Evolutionary conservation across 805 yeast genomes (phyloP), one percentile per base, ranked within the genome.

Genomic region (Zygosaccharomyces gambellarensis): DNA sequence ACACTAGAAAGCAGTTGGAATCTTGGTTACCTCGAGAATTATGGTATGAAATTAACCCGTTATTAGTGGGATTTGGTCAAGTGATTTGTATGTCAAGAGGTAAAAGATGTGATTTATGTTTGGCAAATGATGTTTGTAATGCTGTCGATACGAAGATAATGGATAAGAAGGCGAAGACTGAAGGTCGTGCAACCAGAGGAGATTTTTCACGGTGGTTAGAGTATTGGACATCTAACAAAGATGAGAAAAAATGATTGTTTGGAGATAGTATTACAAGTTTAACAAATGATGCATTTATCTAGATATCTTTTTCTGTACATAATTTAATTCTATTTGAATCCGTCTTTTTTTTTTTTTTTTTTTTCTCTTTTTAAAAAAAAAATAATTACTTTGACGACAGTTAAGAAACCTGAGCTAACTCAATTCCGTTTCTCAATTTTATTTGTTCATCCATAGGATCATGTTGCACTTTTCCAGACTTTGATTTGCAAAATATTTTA

Each of bases 31-130:
- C 95, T 0, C 67, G 62, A 41, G 80, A 80, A 30, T 74, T 79
- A 41, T 90, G 98, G 98, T 72, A 75, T 9, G 95, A 87, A 49
- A 81, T 92, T 36, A 90, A 90, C 63, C 95, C 95, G 1, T 65
- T 85, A 8, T 67, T 92, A 5, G 98, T 90, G 7, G 97, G 98
- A 3, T 90, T 90, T 72, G 98, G 98, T 10, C 98, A 90, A 65
- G 82, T 84, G 0, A 77, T 90, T 2, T 90, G 97, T 63, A 76
- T 81, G 8, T 86, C 96, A 0, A 74, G 83, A 47, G 82, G 82
- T 4, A 68, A 74, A 43, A 74, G 85, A 52, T 89, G 97, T 67
- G 90, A 84, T 59, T 55, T 83, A 5, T 89, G 97, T 77, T 3
- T 67, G 83, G 58, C 80, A 78, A 12, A 68, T 62, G 47, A 71